Evolutionary conservation across 2,329 filamentous ascomycete genomes (phyloP).

Genomic region (Epicoccum nigrum): DNA sequence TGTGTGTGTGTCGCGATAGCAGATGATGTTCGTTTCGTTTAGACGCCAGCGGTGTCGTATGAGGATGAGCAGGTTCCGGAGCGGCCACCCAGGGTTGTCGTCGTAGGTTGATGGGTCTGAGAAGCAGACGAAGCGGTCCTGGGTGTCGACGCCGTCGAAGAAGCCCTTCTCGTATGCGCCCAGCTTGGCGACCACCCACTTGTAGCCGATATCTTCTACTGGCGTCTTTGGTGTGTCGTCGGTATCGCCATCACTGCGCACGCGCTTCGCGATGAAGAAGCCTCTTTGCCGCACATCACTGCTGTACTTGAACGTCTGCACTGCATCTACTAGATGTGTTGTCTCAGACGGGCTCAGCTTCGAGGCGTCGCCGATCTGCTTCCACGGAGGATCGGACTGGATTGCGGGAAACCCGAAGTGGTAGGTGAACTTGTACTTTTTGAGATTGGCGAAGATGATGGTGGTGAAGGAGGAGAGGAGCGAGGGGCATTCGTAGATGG

Average conservation of each 20-base stretch:
- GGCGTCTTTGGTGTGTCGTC: slow-evolving; percentile 53
- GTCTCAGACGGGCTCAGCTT: slow-evolving; percentile 72
- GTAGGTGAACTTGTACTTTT: slow-evolving; percentile 97
- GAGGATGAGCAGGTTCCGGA: slow-evolving; percentile 86
- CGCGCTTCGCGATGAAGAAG: slow-evolving; percentile 91
- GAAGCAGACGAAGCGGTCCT: slow-evolving; percentile 84
- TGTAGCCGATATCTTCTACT: slow-evolving; percentile 65
- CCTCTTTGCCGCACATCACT: slow-evolving; percentile 86
- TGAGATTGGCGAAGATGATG: slow-evolving; percentile 92
- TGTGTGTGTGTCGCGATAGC: slow-evolving; percentile 83
- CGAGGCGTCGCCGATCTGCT: slow-evolving; percentile 47
- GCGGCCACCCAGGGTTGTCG: slow-evolving; percentile 87
- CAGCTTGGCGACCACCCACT: slow-evolving; percentile 79
- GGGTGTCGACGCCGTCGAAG: slow-evolving; percentile 73
- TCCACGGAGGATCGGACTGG: slow-evolving; percentile 87
- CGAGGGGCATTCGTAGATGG: slow-evolving; percentile 93
- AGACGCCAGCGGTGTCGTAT: slow-evolving; percentile 82
- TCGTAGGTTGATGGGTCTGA: slow-evolving; percentile 91
- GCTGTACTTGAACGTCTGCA: slow-evolving; percentile 86
- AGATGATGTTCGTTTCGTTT: slow-evolving; percentile 79
- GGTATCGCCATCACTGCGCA: slow-evolving; percentile 48
- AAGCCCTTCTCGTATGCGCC: slow-evolving; percentile 84
- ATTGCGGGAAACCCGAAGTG: slow-evolving; percentile 96
- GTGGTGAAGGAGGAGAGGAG: slow-evolving; percentile 87
- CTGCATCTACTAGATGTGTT: slow-evolving; percentile 76